Evolutionary conservation across 495 filamentous ascomycete species (phyloP).

Genomic region (Bacidia gigantensis): DNA sequence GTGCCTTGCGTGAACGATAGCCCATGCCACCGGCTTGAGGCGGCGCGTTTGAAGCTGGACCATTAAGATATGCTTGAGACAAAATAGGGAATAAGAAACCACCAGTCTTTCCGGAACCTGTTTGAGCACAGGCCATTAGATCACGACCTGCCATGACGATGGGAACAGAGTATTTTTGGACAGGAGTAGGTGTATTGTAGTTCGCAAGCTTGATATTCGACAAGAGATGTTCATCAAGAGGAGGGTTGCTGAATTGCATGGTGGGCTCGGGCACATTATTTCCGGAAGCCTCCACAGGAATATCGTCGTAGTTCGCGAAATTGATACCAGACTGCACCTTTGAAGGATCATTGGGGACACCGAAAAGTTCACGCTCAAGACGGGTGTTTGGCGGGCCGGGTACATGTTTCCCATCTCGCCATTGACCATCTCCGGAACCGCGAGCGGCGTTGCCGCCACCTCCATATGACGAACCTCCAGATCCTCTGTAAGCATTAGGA

Average conservation of each 20-base stretch:
- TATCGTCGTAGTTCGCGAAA: conserved; percentile 99
- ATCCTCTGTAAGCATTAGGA: conserved; percentile 51
- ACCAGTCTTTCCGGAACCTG: conserved; percentile 97
- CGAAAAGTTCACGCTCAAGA: conserved; percentile 90
- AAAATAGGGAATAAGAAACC: conserved; percentile 98
- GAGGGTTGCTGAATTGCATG: conserved; percentile 79
- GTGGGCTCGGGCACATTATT: conserved; percentile 88
- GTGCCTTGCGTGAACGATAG: conserved; percentile 80
- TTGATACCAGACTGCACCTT: conserved; percentile 98
- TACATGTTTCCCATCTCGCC: conserved; percentile 93
- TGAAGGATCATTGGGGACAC: conserved; percentile 78
- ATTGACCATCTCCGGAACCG: conserved; percentile 86
- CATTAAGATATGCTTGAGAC: conserved; percentile 84
- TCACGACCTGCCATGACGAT: conserved; percentile 95
- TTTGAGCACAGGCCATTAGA: conserved; percentile 98
- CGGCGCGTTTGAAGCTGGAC: conserved; percentile 53
- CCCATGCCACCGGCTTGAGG: conserved; percentile 54
- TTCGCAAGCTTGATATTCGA: conserved; percentile 82
- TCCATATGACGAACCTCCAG: conserved; percentile 26
- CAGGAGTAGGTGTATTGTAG: conserved; percentile 89
- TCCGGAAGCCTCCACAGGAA: conserved; percentile 93
- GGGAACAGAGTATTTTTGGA: conserved; percentile 96
- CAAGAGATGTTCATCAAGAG: conserved; percentile 81
- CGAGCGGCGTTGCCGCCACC: conserved; percentile 39
- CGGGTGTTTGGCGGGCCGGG: conserved; percentile 78